Evolutionary conservation across 352 stramenopile species (phyloP).

Genomic region (Peronospora farinosa): DNA sequence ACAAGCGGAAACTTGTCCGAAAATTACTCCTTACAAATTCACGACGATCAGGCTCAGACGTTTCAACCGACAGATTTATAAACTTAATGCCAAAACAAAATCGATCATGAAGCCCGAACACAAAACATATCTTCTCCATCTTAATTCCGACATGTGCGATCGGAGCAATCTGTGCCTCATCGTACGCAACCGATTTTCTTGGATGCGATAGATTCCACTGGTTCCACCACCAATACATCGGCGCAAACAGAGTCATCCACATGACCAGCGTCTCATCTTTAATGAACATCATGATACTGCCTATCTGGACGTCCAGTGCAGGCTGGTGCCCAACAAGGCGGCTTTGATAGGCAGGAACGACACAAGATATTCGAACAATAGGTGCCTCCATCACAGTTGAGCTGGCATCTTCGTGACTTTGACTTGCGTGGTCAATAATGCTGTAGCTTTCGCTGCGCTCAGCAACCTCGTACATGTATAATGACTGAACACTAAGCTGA

Average conservation of each 20-base stretch:
- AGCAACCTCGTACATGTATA: conserved; percentile 51
- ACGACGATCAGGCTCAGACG: conserved; percentile 28
- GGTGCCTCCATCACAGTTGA: conserved; percentile 16
- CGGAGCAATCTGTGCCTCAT: conserved; percentile 49
- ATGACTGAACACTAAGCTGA: conserved; percentile 50
- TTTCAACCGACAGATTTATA: conserved; percentile 27
- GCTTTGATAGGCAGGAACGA: conserved; percentile 76
- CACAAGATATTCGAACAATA: conserved; percentile 51
- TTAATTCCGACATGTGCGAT: conserved; percentile 56
- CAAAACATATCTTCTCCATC: conserved; percentile 39
- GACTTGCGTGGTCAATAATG: conserved; percentile 34
- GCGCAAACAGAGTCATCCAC: conserved; percentile 74
- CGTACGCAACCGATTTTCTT: conserved; percentile 43
- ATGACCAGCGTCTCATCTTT: conserved; percentile 71
- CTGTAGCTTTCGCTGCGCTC: conserved; percentile 25
- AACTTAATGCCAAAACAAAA: conserved; percentile 55
- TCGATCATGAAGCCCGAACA: conserved; percentile 53
- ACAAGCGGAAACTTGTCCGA: conserved; percentile 28
- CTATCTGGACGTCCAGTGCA: conserved; percentile 41
- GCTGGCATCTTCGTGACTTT: conserved; percentile 2
- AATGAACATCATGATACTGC: conserved; percentile 48
- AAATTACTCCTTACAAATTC: conserved; percentile 36
- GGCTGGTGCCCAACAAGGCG: conserved; percentile 71
- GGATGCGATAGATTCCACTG: conserved; percentile 71
- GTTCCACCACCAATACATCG: conserved; percentile 82